Evolutionary conservation across 2,329 filamentous ascomycete genomes (phyloP).

Genomic region (Didymella keratinophila): DNA sequence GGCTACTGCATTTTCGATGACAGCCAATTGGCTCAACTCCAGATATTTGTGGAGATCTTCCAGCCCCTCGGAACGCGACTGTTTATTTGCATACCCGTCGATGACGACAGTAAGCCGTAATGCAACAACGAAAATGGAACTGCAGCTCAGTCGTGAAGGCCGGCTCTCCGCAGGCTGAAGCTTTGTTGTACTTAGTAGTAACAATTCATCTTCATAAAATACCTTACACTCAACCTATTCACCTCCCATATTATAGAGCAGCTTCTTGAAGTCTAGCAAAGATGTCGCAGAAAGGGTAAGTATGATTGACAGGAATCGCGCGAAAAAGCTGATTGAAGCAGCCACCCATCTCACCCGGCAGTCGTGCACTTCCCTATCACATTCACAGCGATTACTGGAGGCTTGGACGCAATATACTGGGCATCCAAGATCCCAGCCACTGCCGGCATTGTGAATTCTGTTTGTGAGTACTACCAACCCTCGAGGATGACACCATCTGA

Average conservation of each 20-base stretch:
- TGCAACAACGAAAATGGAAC: constrained; percentile 6
- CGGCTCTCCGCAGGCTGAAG: constrained; percentile 20
- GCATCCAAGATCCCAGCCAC: constrained; percentile 45
- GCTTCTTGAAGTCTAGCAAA: background rate
- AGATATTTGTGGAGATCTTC: background rate
- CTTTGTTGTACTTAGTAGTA: background rate
- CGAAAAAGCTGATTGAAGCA: constrained; percentile 22
- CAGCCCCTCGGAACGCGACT: constrained; percentile 9
- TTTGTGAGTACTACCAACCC: constrained; percentile 23
- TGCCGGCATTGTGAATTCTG: constrained; percentile 41
- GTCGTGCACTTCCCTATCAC: constrained; percentile 59
- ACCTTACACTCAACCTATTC: background rate
- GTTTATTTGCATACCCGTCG: constrained; percentile 14
- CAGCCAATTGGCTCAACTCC: constrained; percentile 4
- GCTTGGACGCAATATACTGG: constrained; percentile 52
- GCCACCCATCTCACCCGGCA: constrained; percentile 54
- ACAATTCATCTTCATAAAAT: background rate
- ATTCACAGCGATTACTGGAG: constrained; percentile 54
- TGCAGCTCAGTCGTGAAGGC: constrained; percentile 4
- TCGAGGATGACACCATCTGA: background rate
- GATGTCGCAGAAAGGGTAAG: constrained; percentile 18
- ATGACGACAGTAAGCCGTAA: constrained; percentile 23
- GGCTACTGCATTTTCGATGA: background rate
- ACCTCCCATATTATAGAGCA: background rate
- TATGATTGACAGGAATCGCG: background rate